Evolutionary conservation across 352 stramenopile species (phyloP), one percentile per base, ranked within the genome.

Genomic region (Pythium biforme): DNA sequence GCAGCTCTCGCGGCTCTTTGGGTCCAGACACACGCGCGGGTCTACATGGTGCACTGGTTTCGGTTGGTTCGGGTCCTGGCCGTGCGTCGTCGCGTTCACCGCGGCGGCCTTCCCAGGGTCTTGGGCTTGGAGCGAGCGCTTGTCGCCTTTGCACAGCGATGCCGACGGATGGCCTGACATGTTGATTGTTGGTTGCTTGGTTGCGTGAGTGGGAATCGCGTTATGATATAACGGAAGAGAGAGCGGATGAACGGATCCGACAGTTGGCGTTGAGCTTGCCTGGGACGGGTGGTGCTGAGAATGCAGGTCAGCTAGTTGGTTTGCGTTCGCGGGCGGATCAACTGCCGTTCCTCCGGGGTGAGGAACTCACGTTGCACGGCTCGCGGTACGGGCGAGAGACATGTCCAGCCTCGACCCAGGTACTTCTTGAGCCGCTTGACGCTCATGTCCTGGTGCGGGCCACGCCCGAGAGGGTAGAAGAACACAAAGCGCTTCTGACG

Each of bases 401-500:
- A 74, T 2, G 56, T 69, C 68, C 68, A 74, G 23, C 63, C 62
- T 20, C 68, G 68, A 33, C 19, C 22, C 10, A 74, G 63, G 25
- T 74, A 74, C 58, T 64, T 63, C 17, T 43, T 58, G 11, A 74
- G 41, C 1, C 68, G 68, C 22, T 39, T 40, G 7, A 66, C 31
- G 15, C 19, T 56, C 53, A 58, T 62, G 1, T 26, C 25, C 10
- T 70, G 45, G 25, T 56, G 50, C 14, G 14, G 15, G 0, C 56
- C 52, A 8, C 17, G 11, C 19, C 50, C 31, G 3, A 71, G 53
- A 0, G 48, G 33, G 31, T 71, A 71, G 45, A 51, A 74, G 37
- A 74, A 72, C 20, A 59, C 64, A 19, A 74, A 74, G 9, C 26
- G 47, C 37, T 71, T 64, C 5, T 63, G 20, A n/a, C 37, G 54